These are phyloP conservation scores for Mycena sp. DNA, from an alignment of 1,284 basidiomycete species.

Conservation along the genomic window DNA sequence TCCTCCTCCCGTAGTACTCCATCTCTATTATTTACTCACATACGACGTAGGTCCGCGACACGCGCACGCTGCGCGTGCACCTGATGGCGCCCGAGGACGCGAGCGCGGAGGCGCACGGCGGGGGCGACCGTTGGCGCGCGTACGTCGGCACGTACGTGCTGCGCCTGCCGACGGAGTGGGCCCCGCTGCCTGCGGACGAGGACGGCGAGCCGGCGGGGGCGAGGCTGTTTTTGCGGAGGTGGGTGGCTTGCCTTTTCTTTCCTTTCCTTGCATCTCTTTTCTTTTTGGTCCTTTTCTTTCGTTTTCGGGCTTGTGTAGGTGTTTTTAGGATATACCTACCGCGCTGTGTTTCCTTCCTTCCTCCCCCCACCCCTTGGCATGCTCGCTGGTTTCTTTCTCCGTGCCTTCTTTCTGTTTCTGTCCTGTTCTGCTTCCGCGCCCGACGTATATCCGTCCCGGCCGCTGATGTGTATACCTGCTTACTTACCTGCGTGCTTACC, in stretches of 20 bases:
- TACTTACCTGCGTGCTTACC: too few relatives aligned
- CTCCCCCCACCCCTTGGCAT: too few relatives aligned
- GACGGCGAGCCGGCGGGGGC: constrained; percentile 33
- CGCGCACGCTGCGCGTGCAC: constrained; percentile 77
- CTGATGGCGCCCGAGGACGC: constrained; percentile 85
- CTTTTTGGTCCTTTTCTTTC: constrained; percentile 55
- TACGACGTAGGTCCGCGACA: constrained; percentile 63
- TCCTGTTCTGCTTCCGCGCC: too few relatives aligned
- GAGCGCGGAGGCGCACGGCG: constrained; percentile 60
- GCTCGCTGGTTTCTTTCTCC: too few relatives aligned
- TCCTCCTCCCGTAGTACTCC: constrained; percentile 24
- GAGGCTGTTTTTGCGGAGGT: constrained; percentile 23
- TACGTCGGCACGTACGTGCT: constrained; percentile 91
- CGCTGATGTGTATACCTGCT: too few relatives aligned
- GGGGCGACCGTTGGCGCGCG: constrained; percentile 74
- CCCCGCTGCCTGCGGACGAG: constrained; percentile 48
- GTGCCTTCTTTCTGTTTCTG: too few relatives aligned
- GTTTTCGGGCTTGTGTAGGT: too few relatives aligned
- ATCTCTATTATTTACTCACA: constrained; percentile 19
- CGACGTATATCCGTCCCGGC: too few relatives aligned
- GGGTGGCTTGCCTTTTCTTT: neutral
- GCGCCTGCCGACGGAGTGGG: constrained; percentile 76
- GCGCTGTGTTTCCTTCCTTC: too few relatives aligned
- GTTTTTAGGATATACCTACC: too few relatives aligned
- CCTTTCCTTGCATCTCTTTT: too few relatives aligned